A percentile compares a stretch with the other conserved stretches of the same genome.
Conservation (phyloP, 306 rosid species). For the Rubus parviflorus region DNA sequence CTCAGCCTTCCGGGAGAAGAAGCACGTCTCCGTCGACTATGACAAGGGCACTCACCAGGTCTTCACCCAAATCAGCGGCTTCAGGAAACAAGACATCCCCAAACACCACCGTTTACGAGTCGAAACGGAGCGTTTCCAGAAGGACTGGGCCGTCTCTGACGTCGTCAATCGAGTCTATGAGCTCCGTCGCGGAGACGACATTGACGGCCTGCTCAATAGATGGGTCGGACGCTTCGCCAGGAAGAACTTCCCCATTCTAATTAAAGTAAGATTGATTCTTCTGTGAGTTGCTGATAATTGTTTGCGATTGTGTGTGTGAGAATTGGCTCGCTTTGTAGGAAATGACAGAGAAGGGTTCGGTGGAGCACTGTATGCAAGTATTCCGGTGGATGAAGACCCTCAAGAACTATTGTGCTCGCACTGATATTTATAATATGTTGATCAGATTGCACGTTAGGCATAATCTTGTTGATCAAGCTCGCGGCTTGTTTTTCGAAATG, state of each 20-base stretch:
- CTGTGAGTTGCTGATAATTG: not conserved
- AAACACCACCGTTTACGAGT: constrained; percentile 59
- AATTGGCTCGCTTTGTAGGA: constrained; percentile 41
- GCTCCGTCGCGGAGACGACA: constrained; percentile 48
- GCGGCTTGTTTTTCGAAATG: constrained; percentile 97
- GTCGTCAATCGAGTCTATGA: constrained; percentile 51
- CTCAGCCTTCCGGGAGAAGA: constrained; percentile 51
- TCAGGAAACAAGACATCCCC: constrained; percentile 64
- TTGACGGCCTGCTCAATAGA: constrained; percentile 71
- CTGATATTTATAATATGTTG: constrained; percentile 85
- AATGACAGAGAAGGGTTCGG: constrained; percentile 66
- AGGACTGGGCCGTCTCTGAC: constrained; percentile 83
- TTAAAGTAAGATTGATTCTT: constrained; percentile 38
- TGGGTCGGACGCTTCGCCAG: constrained; percentile 91
- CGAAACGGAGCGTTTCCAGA: constrained; percentile 69
- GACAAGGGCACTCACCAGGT: constrained; percentile 63
- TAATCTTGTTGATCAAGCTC: constrained; percentile 75
- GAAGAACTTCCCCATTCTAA: constrained; percentile 80
- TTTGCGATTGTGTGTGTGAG: constrained; percentile 1
- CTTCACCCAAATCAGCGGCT: constrained; percentile 49
- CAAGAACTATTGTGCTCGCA: constrained; percentile 78
- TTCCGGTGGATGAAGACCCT: constrained; percentile 86
- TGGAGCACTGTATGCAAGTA: constrained; percentile 67
- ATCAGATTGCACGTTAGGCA: constrained; percentile 85
- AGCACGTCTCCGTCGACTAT: constrained; percentile 80